Evolutionary conservation across 2,329 filamentous ascomycete species (phyloP).

Genomic region (Aschersonia sp.): DNA sequence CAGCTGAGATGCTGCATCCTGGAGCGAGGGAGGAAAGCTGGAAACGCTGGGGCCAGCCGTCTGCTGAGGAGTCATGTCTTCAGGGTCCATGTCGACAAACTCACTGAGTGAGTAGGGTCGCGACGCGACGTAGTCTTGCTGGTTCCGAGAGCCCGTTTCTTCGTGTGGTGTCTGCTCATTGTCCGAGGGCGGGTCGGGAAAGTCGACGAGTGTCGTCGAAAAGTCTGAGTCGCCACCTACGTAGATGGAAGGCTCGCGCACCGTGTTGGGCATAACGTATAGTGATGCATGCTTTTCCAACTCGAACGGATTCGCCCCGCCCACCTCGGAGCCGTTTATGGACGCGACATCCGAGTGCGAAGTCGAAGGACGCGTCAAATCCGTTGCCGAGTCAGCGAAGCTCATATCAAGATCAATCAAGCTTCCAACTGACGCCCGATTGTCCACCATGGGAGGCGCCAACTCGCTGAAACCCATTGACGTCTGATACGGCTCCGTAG

Average conservation of each 20-base stretch:
- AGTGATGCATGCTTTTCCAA: conserved; percentile 48
- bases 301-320: conserved; percentile 44
- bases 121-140: conserved; percentile 4
- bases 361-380: conserved; percentile 40
- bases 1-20: conserved; percentile 8
- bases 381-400: conserved; percentile 33
- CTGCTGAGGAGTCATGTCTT: conserved; percentile 18
- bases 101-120: conserved; percentile 24
- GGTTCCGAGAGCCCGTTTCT: conserved; percentile 2
- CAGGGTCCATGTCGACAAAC: conserved; percentile 25
- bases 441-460: conserved; percentile 19
- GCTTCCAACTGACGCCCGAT: conserved; percentile 28
- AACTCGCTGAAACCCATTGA: conserved; percentile 27
- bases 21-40: conserved; percentile 2
- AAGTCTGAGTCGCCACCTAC: conserved; percentile 43
- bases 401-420: conserved; percentile 42
- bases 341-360: conserved; percentile 44
- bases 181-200: conserved; percentile 6
- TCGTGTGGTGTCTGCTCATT: conserved; percentile 6
- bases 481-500: conserved; percentile 33
- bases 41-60: conserved; percentile 10
- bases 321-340: conserved; percentile 39
- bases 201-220: conserved; percentile 20
- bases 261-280: conserved; percentile 26
- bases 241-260: conserved; percentile 44